A percentile compares a stretch with the other conserved stretches of the same genome.
phyloP scores from a whole-genome alignment of 2,329 filamentous ascomycete genomes.

The Calonectria pauciramosa region DNA sequence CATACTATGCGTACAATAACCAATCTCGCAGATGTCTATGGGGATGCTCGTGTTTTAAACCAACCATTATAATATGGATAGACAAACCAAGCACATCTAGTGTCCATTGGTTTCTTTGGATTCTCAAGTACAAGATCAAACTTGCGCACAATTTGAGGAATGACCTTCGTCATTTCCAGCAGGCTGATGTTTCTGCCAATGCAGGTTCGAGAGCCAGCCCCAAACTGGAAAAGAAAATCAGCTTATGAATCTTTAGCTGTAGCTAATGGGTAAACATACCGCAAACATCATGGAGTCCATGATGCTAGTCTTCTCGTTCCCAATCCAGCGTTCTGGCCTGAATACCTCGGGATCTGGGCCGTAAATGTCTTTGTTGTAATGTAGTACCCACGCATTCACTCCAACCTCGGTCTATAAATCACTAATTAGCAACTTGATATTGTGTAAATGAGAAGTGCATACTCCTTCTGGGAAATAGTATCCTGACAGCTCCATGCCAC shows the following conservation, averaged over 20 bases:
- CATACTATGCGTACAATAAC: neutral
- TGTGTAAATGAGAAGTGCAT: neutral
- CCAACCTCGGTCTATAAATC: neutral
- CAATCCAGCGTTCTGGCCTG: conserved; percentile 1
- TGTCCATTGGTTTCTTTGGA: neutral
- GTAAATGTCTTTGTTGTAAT: neutral
- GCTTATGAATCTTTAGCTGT: neutral
- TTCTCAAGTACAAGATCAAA: neutral
- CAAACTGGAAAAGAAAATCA: neutral
- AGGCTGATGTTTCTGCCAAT: neutral
- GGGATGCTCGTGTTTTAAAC: neutral
- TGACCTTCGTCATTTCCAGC: neutral
- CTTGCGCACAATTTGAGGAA: neutral
- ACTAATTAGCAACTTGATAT: neutral
- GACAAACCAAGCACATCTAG: neutral
- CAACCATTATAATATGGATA: neutral
- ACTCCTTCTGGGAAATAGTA: neutral
- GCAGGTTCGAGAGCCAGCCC: neutral
- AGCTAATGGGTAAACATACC: neutral
- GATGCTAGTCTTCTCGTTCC: neutral
- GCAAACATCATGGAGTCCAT: conserved; percentile 1
- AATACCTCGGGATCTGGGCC: neutral
- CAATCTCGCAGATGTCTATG: neutral
- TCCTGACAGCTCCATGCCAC: neutral
- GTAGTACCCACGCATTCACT: neutral